Conservation (phyloP, 805 yeast species). For the Hanseniaspora lindneri region DNA sequence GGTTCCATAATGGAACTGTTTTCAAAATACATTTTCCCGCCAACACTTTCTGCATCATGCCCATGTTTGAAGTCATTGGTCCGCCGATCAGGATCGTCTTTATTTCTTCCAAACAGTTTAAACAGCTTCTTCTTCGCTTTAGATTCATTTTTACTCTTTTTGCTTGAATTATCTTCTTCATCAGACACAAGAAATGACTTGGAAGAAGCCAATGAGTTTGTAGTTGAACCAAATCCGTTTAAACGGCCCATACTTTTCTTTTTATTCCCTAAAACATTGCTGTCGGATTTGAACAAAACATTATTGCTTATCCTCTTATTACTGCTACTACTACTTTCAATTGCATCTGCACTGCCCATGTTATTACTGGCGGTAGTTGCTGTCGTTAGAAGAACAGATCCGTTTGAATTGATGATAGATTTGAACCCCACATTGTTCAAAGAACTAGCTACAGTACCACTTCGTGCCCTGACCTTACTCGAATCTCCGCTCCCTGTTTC, state of each 20-base stretch:
- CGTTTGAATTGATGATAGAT: slow-evolving; percentile 18
- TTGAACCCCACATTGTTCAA: slow-evolving; percentile 26
- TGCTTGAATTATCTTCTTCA: background rate
- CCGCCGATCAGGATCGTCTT: background rate
- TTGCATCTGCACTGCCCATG: too few relatives aligned
- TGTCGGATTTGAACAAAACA: too few relatives aligned
- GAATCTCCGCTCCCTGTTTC: slow-evolving; percentile 5
- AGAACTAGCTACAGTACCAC: slow-evolving; percentile 19
- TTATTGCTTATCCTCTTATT: too few relatives aligned
- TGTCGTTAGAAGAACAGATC: background rate
- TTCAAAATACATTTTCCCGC: background rate
- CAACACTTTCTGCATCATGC: background rate
- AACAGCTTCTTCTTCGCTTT: background rate
- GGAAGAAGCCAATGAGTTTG: background rate
- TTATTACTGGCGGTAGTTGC: background rate
- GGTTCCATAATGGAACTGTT: background rate
- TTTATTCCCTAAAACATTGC: background rate
- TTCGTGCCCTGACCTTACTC: slow-evolving; percentile 17
- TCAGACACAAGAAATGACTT: background rate
- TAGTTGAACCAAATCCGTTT: background rate
- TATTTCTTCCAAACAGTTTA: slow-evolving; percentile 7
- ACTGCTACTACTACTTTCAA: too few relatives aligned
- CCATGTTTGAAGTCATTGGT: background rate
- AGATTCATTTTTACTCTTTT: background rate
- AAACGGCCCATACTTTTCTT: background rate